A percentile compares a stretch with the other conserved stretches of the same genome.
phyloP scores from a whole-genome alignment of 2,329 filamentous ascomycete genomes.

The Aspergillus niger region DNA sequence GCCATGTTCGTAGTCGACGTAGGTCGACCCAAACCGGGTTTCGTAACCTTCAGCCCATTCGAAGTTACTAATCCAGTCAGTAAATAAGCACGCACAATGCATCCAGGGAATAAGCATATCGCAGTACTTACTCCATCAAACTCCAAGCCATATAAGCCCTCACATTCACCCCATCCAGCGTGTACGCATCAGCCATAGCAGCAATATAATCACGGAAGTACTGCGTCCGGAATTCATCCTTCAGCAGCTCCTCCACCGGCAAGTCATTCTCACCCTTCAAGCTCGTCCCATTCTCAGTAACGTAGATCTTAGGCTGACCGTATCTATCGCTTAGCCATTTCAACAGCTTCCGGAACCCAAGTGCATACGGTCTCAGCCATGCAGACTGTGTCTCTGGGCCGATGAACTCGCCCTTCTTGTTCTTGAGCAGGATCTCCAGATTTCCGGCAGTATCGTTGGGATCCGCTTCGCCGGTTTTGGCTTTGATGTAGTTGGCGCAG shows the following conservation, averaged over 20 bases:
- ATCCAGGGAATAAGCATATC: not conserved
- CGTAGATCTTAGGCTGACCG: conserved; percentile 74
- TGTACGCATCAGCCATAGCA: conserved; percentile 72
- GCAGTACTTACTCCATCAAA: conserved; percentile 66
- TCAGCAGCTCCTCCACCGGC: conserved; percentile 67
- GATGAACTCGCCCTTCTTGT: conserved; percentile 72
- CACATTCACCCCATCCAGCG: conserved; percentile 74
- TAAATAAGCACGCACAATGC: not conserved
- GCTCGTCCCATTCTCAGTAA: conserved; percentile 86
- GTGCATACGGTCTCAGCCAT: conserved; percentile 76
- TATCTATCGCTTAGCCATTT: conserved; percentile 79
- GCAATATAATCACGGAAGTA: conserved; percentile 78
- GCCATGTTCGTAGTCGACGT: conserved; percentile 75
- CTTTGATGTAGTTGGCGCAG: conserved; percentile 82
- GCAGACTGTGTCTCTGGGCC: conserved; percentile 79
- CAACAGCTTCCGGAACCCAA: conserved; percentile 75
- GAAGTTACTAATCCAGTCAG: conserved; percentile 62
- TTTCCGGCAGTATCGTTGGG: conserved; percentile 73
- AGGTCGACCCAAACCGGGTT: conserved; percentile 81
- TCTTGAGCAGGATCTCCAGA: conserved; percentile 69
- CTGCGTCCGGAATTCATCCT: conserved; percentile 78
- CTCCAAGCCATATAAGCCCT: conserved; percentile 84
- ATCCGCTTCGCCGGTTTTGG: conserved; percentile 63
- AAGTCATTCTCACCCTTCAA: conserved; percentile 81
- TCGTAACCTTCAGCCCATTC: conserved; percentile 92